phyloP scores from a whole-genome alignment of 2,329 filamentous ascomycete species.

The Penicillium sp. region DNA sequence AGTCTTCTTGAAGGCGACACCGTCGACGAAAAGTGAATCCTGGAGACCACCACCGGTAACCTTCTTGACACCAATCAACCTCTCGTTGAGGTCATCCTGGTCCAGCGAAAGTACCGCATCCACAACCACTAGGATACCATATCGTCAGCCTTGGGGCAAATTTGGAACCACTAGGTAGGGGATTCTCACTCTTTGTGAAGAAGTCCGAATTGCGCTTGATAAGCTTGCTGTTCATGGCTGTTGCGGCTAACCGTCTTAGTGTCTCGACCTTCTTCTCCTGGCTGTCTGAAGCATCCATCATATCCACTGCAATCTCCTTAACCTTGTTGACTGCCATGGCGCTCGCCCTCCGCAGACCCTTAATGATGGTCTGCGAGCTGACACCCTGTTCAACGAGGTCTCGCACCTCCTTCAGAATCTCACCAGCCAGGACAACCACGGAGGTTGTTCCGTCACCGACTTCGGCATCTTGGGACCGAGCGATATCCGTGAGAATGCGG shows the following conservation, averaged over 20 bases:
- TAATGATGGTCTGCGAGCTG: constrained; percentile 96
- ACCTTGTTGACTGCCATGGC: constrained; percentile 96
- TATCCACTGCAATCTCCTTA: constrained; percentile 84
- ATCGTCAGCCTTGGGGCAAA: constrained; percentile 17
- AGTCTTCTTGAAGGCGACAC: constrained; percentile 99
- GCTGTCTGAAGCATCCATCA: constrained; percentile 68
- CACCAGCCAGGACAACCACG: constrained; percentile 94
- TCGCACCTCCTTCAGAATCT: constrained; percentile 95
- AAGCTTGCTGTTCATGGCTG: constrained; percentile 98
- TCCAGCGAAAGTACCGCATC: constrained; percentile 93
- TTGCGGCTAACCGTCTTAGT: constrained; percentile 82
- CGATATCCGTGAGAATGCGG: constrained; percentile 95
- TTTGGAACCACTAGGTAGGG: constrained; percentile 2
- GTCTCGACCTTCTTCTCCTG: constrained; percentile 88
- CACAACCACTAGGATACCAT: constrained; percentile 73
- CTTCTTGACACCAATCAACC: constrained; percentile 97
- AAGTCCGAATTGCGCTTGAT: constrained; percentile 96
- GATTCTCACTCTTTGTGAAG: constrained; percentile 85
- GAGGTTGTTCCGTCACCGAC: constrained; percentile 98
- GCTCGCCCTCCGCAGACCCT: constrained; percentile 84
- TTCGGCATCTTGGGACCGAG: constrained; percentile 97
- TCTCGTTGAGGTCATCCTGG: constrained; percentile 96
- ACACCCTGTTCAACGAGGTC: constrained; percentile 96
- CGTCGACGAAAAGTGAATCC: constrained; percentile 94
- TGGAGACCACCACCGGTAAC: constrained; percentile 94